These are phyloP conservation scores for Penicillium sp. DNA, from an alignment of 2,329 filamentous ascomycete species.

Conservation along the genomic window DNA sequence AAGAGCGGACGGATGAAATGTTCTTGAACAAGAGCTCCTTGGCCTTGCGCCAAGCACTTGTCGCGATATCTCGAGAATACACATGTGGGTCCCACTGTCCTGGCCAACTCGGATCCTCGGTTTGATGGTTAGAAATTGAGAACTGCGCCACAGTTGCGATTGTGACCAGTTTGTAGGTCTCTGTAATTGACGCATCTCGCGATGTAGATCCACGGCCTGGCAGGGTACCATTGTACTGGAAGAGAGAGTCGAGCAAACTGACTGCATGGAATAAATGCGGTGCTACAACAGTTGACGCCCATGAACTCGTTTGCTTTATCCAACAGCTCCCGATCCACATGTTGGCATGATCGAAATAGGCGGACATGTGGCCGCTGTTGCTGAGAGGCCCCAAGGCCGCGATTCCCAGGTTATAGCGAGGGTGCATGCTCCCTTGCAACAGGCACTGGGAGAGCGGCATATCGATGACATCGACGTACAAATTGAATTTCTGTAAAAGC, in stretches of 20 bases:
- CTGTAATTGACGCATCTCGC: conserved; percentile 13
- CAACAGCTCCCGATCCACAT: background rate
- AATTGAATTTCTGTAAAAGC: conserved; percentile 10
- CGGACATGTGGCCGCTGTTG: background rate
- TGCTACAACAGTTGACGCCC: background rate
- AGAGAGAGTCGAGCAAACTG: conserved; percentile 17
- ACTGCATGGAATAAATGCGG: conserved; percentile 19
- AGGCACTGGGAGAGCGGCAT: conserved; percentile 17
- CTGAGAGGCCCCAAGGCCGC: conserved; percentile 8
- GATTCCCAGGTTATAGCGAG: conserved; percentile 17
- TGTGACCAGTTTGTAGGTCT: conserved; percentile 19
- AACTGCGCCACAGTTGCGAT: conserved; percentile 20
- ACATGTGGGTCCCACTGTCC: background rate
- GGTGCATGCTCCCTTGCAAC: conserved; percentile 16
- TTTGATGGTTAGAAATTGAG: background rate
- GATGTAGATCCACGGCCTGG: background rate
- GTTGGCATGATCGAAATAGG: background rate
- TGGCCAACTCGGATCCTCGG: background rate
- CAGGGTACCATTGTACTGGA: conserved; percentile 5
- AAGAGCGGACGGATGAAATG: conserved; percentile 8
- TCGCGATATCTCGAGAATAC: conserved; percentile 11
- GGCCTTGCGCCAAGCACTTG: conserved; percentile 15
- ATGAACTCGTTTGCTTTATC: background rate
- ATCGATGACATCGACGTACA: conserved; percentile 22
- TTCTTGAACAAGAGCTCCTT: conserved; percentile 18